Conservation (phyloP, 2,329 filamentous ascomycete species). For the Thelonectria discophora region DNA sequence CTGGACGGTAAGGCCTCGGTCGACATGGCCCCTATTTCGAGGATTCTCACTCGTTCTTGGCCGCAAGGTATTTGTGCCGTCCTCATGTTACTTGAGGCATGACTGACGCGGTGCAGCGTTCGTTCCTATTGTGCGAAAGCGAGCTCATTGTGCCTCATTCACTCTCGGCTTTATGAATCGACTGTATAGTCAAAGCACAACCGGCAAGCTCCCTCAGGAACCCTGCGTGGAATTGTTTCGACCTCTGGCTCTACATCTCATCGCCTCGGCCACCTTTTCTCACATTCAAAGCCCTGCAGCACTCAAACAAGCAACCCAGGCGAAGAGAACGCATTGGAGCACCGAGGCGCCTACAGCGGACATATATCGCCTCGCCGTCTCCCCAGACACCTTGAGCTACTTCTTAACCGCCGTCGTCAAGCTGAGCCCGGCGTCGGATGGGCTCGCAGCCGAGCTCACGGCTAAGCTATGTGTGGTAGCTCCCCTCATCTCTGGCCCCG, state of each 20-base stretch:
- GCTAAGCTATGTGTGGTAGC: conserved; percentile 31
- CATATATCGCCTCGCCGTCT: conserved; percentile 1
- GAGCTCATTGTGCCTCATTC: conserved; percentile 22
- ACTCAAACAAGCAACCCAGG: neutral
- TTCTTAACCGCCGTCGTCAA: conserved; percentile 25
- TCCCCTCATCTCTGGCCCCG: conserved; percentile 18
- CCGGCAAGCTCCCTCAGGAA: conserved; percentile 4
- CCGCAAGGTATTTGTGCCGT: conserved; percentile 9
- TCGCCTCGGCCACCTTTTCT: conserved; percentile 18
- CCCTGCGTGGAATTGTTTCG: conserved; percentile 11
- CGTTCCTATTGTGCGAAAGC: conserved; percentile 14
- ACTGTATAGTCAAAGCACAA: conserved; percentile 1
- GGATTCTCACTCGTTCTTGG: conserved; percentile 17
- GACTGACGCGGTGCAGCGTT: neutral
- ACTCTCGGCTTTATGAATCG: conserved; percentile 21
- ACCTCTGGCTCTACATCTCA: conserved; percentile 11
- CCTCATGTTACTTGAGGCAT: too few relatives aligned
- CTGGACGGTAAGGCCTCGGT: conserved; percentile 27
- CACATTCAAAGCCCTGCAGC: neutral
- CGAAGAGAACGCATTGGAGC: too few relatives aligned
- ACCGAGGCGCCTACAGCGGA: too few relatives aligned
- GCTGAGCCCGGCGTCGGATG: conserved; percentile 24
- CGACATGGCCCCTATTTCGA: conserved; percentile 29
- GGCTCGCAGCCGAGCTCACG: conserved; percentile 32
- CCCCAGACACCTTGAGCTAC: conserved; percentile 2